phyloP scores from a whole-genome alignment of 2,329 filamentous ascomycete genomes.

The Aureobasidium sp. region DNA sequence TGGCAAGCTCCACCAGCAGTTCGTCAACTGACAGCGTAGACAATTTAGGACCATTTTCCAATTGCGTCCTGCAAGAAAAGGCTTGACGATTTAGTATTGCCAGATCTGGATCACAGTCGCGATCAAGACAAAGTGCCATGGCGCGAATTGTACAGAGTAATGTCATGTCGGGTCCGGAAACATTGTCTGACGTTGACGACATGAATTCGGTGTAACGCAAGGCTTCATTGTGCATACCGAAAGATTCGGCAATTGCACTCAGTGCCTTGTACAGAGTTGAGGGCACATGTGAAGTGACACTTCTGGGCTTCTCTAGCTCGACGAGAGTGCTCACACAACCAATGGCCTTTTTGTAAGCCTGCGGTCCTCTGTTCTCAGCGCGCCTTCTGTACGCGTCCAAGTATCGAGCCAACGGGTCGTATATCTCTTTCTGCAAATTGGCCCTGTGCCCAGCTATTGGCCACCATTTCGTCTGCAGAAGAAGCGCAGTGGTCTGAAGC shows the following conservation, averaged over 20 bases:
- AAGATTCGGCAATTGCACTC: not conserved
- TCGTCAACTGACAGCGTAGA: not conserved
- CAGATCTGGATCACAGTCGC: not conserved
- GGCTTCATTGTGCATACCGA: not conserved
- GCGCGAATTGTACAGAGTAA: not conserved
- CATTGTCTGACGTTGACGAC: not conserved
- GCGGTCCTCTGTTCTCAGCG: not conserved
- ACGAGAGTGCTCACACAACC: not conserved
- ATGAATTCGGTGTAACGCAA: not conserved
- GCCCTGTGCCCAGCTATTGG: slow-evolving; percentile 50
- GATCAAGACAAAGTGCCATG: not conserved
- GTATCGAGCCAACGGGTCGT: slow-evolving; percentile 57
- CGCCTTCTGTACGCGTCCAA: slow-evolving; percentile 45
- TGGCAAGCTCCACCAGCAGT: not conserved
- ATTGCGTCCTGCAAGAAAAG: not conserved
- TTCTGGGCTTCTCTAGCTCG: not conserved
- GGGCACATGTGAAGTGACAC: not conserved
- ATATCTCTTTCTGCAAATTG: slow-evolving; percentile 54
- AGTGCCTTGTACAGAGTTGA: not conserved
- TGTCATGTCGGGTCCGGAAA: not conserved
- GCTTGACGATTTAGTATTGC: not conserved
- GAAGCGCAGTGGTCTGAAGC: slow-evolving; percentile 56
- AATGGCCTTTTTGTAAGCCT: not conserved
- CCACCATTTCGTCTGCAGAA: slow-evolving; percentile 58
- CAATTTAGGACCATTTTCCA: not conserved